phyloP scores from a whole-genome alignment of 2,329 filamentous ascomycete genomes.

The Cladosporium sp. region DNA sequence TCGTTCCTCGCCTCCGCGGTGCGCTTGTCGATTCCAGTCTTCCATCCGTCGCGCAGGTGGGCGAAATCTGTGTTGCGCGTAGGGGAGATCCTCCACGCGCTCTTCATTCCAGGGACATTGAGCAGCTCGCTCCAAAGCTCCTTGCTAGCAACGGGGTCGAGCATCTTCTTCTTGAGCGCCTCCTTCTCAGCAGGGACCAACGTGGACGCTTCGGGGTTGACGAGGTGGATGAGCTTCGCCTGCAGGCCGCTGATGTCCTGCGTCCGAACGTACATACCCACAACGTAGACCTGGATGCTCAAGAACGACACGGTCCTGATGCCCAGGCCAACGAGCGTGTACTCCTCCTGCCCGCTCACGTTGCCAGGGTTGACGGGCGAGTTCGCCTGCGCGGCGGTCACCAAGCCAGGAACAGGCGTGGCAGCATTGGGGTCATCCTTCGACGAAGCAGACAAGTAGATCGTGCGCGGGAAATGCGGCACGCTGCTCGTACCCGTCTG shows the following conservation, averaged over 20 bases:
- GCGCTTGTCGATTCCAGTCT: constrained; percentile 72
- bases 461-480: constrained; percentile 67
- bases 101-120: constrained; percentile 61
- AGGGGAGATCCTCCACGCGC: constrained; percentile 75
- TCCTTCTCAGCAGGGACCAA: constrained; percentile 78
- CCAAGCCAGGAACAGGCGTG: constrained; percentile 12
- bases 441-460: constrained; percentile 52
- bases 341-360: constrained; percentile 53
- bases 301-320: constrained; percentile 87
- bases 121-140: constrained; percentile 70
- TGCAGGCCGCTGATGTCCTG: constrained; percentile 78
- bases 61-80: constrained; percentile 92
- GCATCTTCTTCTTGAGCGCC: constrained; percentile 59
- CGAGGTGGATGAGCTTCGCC: constrained; percentile 64
- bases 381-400: constrained; percentile 21
- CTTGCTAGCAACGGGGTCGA: constrained; percentile 63
- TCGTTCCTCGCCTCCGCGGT: constrained; percentile 52
- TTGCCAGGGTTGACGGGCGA: constrained; percentile 28
- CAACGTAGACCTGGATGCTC: constrained; percentile 86
- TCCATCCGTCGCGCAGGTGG: constrained; percentile 85
- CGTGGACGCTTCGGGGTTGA: constrained; percentile 73
- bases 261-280: constrained; percentile 85
- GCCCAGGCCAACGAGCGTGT: constrained; percentile 81
- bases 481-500: constrained; percentile 76
- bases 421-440: constrained; percentile 26